phyloP scores from a whole-genome alignment of 2,329 filamentous ascomycete species.

The Zalaria sp. region DNA sequence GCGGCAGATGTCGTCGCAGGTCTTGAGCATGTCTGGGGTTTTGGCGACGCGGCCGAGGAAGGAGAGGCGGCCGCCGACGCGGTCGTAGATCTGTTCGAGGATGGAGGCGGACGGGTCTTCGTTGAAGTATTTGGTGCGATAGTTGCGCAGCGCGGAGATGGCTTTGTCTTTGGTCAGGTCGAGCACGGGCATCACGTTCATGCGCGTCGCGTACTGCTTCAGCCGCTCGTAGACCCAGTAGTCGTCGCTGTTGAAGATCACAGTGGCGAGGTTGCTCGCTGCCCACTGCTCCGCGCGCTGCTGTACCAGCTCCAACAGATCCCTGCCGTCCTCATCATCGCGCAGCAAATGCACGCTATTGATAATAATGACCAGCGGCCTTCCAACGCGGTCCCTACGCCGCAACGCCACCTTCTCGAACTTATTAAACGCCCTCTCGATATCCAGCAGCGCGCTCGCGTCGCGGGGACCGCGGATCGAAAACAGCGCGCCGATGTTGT shows the following conservation, averaged over 20 bases:
- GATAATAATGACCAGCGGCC: constrained; percentile 80
- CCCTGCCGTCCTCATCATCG: constrained; percentile 84
- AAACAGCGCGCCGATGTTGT: constrained; percentile 94
- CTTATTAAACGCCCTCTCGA: constrained; percentile 95
- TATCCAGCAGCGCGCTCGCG: constrained; percentile 81
- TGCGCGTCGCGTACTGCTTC: constrained; percentile 81
- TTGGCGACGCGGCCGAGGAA: constrained; percentile 88
- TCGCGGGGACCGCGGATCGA: constrained; percentile 87
- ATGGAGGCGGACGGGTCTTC: constrained; percentile 41
- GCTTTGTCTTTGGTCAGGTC: constrained; percentile 72
- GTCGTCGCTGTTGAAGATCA: constrained; percentile 92
- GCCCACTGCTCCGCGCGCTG: constrained; percentile 96
- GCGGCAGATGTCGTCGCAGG: constrained; percentile 58
- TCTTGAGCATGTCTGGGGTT: constrained; percentile 61
- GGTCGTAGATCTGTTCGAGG: constrained; percentile 69
- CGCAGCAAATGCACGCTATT: constrained; percentile 86
- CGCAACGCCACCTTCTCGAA: constrained; percentile 84
- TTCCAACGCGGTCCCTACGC: constrained; percentile 45
- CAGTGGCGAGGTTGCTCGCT: constrained; percentile 75
- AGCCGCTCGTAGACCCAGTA: constrained; percentile 97
- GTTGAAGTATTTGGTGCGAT: constrained; percentile 64
- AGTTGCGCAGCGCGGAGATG: constrained; percentile 60
- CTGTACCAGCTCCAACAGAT: constrained; percentile 86
- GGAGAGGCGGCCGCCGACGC: constrained; percentile 74
- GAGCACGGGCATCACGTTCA: constrained; percentile 79